Conservation (phyloP, 2,329 filamentous ascomycete species). For the Cadophora gregata region DNA sequence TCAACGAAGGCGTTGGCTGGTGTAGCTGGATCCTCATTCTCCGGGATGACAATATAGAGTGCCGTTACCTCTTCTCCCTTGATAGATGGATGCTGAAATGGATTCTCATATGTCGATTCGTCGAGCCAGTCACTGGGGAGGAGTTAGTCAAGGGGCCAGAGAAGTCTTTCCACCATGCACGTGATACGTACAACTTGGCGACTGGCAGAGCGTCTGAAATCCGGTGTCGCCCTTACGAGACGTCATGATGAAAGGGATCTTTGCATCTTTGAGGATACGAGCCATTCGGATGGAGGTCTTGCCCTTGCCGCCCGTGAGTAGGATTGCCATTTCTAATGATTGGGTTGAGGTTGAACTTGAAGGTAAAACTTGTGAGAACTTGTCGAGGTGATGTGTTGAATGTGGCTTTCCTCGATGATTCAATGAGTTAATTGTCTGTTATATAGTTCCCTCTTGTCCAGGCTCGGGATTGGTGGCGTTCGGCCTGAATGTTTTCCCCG, state of each 20-base stretch:
- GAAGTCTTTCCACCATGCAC: background rate
- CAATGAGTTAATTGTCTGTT: background rate
- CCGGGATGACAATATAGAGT: conserved; percentile 50
- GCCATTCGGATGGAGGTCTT: conserved; percentile 49
- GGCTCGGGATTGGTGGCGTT: background rate
- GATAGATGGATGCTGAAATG: conserved; percentile 41
- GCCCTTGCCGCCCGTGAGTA: conserved; percentile 53
- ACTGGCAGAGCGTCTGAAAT: conserved; percentile 27
- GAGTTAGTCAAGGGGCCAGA: background rate
- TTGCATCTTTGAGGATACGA: conserved; percentile 41
- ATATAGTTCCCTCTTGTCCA: background rate
- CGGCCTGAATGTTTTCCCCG: conserved; percentile 7
- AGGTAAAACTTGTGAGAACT: background rate
- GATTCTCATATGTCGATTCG: conserved; percentile 47
- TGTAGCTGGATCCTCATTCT: conserved; percentile 41
- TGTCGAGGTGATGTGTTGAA: background rate
- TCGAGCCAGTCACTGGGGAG: conserved; percentile 49
- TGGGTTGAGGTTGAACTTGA: background rate
- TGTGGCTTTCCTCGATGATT: background rate
- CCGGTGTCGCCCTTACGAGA: conserved; percentile 42
- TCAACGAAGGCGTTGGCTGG: conserved; percentile 51
- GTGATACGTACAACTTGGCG: conserved; percentile 37
- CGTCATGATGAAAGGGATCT: conserved; percentile 46
- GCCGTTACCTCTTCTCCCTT: conserved; percentile 42
- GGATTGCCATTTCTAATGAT: conserved; percentile 39